Evolutionary conservation across 2,329 filamentous ascomycete species (phyloP), one percentile per base, ranked within the genome.

Genomic region (Alternaria brassicicola): DNA sequence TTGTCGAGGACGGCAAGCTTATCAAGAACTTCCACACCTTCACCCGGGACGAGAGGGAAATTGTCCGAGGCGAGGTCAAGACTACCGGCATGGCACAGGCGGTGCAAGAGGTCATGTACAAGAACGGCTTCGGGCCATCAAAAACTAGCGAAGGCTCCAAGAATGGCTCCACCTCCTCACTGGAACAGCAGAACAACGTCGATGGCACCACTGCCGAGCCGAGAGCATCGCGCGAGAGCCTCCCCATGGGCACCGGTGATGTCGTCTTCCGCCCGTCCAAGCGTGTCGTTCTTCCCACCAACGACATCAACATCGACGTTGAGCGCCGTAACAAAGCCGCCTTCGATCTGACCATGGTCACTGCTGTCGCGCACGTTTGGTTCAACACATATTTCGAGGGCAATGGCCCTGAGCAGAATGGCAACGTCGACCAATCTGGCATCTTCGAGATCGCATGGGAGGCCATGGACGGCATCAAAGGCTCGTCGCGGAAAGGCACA

Each of bases 311-410:
- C 75, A 90, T 98, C 64, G 89, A 93, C 48, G 87, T 97, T 23
- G 93, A 98, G 78, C 86, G 92, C 7, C 88, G 93, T 33, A 96
- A 93, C 78, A 90, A 89, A 70, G 88, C 90, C 1, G 85, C 86
- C 4, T 91, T 90, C 69, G 84, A 84, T 6, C 90, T 92, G 1
- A 93, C 92, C 0, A 92, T 98, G 88, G 92, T 97, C 3, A 97
- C 94, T 0, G 89, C 93, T 0, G 89, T 98, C 9, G 93, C 93
- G 0, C 94, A 98, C 71, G 91, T 97, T 15, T 99, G 95, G 95
- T 97, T 97, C 82, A 99, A 99, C 72, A 83, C 88, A 2, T 98
- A 88, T 78, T 98, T 98, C 69, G 95, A 98, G 78, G 93, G 93
- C 42, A 81, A 86, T 19, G 90, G 90, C 0, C 88, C 89, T 0